Percentiles rank a stretch among this genome's conserved stretches.
Evolutionary conservation across 2,329 filamentous ascomycete species (phyloP).

Genomic region (Penicillium polonicum): DNA sequence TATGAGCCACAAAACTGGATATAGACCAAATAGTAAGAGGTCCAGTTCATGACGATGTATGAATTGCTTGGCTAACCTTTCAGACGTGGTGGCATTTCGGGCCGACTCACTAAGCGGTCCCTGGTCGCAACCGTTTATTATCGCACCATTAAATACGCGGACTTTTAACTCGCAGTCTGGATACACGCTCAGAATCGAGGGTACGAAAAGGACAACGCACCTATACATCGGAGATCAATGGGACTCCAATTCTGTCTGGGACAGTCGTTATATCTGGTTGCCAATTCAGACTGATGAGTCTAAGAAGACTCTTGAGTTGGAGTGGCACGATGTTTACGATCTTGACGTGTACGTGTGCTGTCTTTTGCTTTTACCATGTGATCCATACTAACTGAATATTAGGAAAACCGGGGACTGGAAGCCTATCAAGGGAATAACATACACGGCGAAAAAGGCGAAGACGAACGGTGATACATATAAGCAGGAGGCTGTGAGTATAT

Average conservation of each 20-base stretch:
- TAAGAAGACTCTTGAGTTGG: slow-evolving; percentile 51
- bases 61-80: not conserved
- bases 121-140: slow-evolving; percentile 57
- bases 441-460: slow-evolving; percentile 48
- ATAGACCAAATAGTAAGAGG: slow-evolving; percentile 55
- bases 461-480: slow-evolving; percentile 51
- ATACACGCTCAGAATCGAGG: slow-evolving; percentile 50
- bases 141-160: slow-evolving; percentile 52
- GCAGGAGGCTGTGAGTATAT: slow-evolving; percentile 49
- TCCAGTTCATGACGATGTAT: not conserved
- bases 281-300: slow-evolving; percentile 54
- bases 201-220: slow-evolving; percentile 51
- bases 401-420: slow-evolving; percentile 50
- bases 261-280: slow-evolving; percentile 58
- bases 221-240: slow-evolving; percentile 56
- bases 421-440: slow-evolving; percentile 50
- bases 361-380: not conserved
- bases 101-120: slow-evolving; percentile 52
- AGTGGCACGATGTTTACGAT: slow-evolving; percentile 59
- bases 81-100: slow-evolving; percentile 57
- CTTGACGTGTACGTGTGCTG: slow-evolving; percentile 44
- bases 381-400: not conserved
- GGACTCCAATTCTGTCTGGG: slow-evolving; percentile 58
- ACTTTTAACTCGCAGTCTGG: slow-evolving; percentile 56
- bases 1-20: slow-evolving; percentile 64